Conservation (phyloP, 805 yeast species). For the Kregervanrija fluxuum region DNA sequence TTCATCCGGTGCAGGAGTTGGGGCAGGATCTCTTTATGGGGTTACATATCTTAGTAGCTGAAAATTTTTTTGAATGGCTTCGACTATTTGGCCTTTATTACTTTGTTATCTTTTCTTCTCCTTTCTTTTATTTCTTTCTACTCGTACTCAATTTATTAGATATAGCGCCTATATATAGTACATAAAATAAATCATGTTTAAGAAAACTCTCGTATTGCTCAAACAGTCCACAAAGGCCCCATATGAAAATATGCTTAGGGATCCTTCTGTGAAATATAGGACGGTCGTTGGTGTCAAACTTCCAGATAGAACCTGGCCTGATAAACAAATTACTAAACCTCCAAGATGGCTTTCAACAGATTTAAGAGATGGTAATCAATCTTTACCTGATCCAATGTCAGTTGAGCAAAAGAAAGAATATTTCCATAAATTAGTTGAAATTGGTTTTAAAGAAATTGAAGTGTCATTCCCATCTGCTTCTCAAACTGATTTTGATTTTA, state of each 20-base stretch:
- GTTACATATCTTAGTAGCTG: neutral
- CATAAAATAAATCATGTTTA: slow-evolving; percentile 20
- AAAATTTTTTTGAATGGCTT: neutral
- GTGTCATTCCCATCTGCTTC: slow-evolving; percentile 79
- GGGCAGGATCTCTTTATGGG: no score
- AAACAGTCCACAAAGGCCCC: slow-evolving; percentile 24
- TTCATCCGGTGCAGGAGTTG: no score
- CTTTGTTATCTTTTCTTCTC: neutral
- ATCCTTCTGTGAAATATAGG: slow-evolving; percentile 58
- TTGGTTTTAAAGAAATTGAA: slow-evolving; percentile 77
- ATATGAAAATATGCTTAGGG: slow-evolving; percentile 51
- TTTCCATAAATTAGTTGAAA: slow-evolving; percentile 62
- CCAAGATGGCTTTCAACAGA: slow-evolving; percentile 81
- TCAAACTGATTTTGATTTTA: slow-evolving; percentile 76
- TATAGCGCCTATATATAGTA: neutral
- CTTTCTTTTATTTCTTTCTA: neutral
- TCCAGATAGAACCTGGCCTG: slow-evolving; percentile 67
- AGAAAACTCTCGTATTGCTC: slow-evolving; percentile 18
- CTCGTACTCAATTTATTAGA: neutral
- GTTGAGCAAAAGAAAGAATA: slow-evolving; percentile 67
- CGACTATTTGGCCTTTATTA: neutral
- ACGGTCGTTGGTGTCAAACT: slow-evolving; percentile 48
- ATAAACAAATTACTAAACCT: slow-evolving; percentile 55
- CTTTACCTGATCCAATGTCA: slow-evolving; percentile 78
- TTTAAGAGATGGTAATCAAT: slow-evolving; percentile 75